Evolutionary conservation across 306 rosid species (phyloP).

Genomic region (Lathyrus aphaca): DNA sequence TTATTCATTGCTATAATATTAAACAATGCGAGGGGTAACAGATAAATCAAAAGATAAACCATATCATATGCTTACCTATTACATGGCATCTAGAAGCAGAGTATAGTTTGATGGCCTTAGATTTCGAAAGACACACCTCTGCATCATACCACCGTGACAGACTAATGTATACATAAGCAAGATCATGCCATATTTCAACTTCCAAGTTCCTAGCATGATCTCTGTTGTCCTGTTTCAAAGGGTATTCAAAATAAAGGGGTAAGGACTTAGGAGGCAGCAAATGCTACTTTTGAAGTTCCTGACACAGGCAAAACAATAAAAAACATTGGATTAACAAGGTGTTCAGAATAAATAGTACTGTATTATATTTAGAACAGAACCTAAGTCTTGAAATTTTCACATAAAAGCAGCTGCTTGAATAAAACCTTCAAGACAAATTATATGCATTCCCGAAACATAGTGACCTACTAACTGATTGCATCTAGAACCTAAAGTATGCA

Average conservation of each 20-base stretch:
- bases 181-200: constrained; percentile 84
- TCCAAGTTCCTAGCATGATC: constrained; percentile 62
- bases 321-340: neutral
- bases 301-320: constrained; percentile 11
- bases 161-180: constrained; percentile 68
- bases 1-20: neutral
- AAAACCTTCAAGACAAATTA: constrained; percentile 10
- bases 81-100: constrained; percentile 75
- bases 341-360: constrained; percentile 8
- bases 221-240: constrained; percentile 56
- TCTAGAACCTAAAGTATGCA: neutral
- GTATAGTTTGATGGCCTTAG: constrained; percentile 65
- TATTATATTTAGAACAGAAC: neutral
- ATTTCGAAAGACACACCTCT: constrained; percentile 76
- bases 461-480: constrained; percentile 7
- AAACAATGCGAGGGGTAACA: neutral
- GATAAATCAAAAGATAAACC: constrained; percentile 15
- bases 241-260: constrained; percentile 1
- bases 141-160: constrained; percentile 79
- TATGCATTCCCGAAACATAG: constrained; percentile 6
- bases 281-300: constrained; percentile 21
- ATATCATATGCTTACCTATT: constrained; percentile 56
- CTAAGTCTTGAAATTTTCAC: no score
- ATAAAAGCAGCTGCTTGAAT: constrained; percentile 21
- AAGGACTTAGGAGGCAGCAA: constrained; percentile 34